A percentile compares a stretch with the other conserved stretches of the same genome.
Conservation (phyloP, 495 filamentous ascomycete genomes). For the Tricharina praecox region DNA sequence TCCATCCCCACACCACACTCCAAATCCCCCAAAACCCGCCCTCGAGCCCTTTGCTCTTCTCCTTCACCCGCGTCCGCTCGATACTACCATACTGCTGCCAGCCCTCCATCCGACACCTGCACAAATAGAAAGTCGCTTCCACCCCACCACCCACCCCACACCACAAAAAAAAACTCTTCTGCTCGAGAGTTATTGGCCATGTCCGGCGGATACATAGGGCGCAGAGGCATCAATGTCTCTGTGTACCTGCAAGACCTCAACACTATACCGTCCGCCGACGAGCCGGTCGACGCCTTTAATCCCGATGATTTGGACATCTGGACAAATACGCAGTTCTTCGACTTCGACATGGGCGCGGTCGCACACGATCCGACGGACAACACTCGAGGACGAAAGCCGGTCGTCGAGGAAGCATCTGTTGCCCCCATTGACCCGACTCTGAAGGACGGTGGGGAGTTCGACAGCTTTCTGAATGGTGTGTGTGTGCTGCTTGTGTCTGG, state of each 20-base stretch:
- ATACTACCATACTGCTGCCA: no score
- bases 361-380: slow-evolving; percentile 7
- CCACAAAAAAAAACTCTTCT: no score
- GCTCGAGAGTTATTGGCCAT: background rate
- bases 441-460: slow-evolving; percentile 13
- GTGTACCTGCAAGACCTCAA: slow-evolving; percentile 80
- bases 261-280: slow-evolving; percentile 49
- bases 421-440: slow-evolving; percentile 10
- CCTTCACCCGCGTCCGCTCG: no score
- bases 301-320: slow-evolving; percentile 63
- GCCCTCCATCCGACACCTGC: no score
- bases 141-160: no score
- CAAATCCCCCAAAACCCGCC: no score
- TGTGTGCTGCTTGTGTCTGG: no score
- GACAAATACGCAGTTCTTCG: slow-evolving; percentile 85
- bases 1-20: no score
- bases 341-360: slow-evolving; percentile 49
- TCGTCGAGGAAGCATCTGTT: background rate
- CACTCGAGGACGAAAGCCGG: slow-evolving; percentile 3
- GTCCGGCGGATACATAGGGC: slow-evolving; percentile 27
- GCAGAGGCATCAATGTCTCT: slow-evolving; percentile 40
- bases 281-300: slow-evolving; percentile 46
- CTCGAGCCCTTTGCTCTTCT: no score
- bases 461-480: slow-evolving; percentile 11
- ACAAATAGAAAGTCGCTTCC: no score